These are phyloP conservation scores for Sporisorium reilianum DNA, from an alignment of 1,284 basidiomycete species.

Conservation along the genomic window DNA sequence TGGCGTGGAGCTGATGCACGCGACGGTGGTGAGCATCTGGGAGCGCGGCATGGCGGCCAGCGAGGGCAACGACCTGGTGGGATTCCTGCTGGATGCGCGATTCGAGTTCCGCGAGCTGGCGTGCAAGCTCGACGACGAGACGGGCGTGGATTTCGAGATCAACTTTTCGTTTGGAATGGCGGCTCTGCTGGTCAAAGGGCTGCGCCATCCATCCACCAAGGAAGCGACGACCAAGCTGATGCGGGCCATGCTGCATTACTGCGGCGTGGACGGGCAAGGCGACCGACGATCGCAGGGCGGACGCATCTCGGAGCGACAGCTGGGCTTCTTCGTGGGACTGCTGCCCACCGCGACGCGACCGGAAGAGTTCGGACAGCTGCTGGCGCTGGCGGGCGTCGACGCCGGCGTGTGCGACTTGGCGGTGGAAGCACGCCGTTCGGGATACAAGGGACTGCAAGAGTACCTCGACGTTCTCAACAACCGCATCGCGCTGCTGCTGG, in stretches of 20 bases:
- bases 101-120: conserved; percentile 62
- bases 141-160: conserved; percentile 66
- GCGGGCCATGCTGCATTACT: conserved; percentile 54
- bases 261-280: conserved; percentile 49
- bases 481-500: conserved; percentile 59
- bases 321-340: conserved; percentile 63
- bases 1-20: conserved; percentile 59
- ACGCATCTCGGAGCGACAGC: conserved; percentile 51
- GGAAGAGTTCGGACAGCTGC: conserved; percentile 60
- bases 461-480: conserved; percentile 58
- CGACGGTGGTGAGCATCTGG: conserved; percentile 56
- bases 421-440: conserved; percentile 43
- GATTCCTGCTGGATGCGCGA: conserved; percentile 58
- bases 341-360: conserved; percentile 57
- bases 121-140: conserved; percentile 62
- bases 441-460: conserved; percentile 48
- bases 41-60: conserved; percentile 50
- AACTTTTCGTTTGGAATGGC: conserved; percentile 65
- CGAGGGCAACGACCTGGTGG: conserved; percentile 50
- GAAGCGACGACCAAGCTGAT: conserved; percentile 58
- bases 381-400: conserved; percentile 53
- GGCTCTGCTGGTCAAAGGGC: conserved; percentile 62
- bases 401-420: conserved; percentile 34
- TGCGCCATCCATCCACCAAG: conserved; percentile 61
- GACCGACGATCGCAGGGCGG: conserved; percentile 38